Evolutionary conservation across 345 rosid genomes (phyloP).

Genomic region (Boechera retrofracta): DNA sequence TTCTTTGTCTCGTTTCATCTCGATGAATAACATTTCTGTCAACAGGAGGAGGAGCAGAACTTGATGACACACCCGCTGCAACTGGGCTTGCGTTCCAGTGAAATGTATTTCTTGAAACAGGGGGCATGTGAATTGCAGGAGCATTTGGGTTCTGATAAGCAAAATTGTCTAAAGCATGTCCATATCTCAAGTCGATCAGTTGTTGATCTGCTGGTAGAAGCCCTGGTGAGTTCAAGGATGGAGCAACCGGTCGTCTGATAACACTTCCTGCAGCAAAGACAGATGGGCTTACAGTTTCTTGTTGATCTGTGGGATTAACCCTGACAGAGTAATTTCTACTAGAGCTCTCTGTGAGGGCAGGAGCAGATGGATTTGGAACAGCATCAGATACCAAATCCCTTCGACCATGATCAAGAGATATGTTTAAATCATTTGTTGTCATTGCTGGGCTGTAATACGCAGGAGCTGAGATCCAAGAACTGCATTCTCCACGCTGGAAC

Average conservation of each 20-base stretch:
- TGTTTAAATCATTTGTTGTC: conserved; percentile 48
- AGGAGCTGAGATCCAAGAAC: conserved; percentile 54
- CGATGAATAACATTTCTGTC: conserved; percentile 48
- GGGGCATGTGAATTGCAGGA: conserved; percentile 52
- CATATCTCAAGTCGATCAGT: conserved; percentile 52
- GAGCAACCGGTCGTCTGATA: conserved; percentile 50
- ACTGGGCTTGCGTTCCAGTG: conserved; percentile 63
- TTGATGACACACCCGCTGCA: conserved; percentile 48
- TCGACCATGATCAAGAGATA: conserved; percentile 54
- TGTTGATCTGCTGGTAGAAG: conserved; percentile 54
- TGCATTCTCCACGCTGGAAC: conserved; percentile 59
- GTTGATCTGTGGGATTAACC: conserved; percentile 59
- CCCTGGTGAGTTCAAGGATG: conserved; percentile 54
- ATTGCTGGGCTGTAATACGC: conserved; percentile 45
- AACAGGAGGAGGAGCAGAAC: conserved; percentile 48
- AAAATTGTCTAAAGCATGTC: conserved; percentile 46
- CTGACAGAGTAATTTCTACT: conserved; percentile 65
- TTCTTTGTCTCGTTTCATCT: conserved; percentile 58
- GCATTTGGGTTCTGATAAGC: conserved; percentile 51
- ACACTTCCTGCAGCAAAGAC: conserved; percentile 56
- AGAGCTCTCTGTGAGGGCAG: conserved; percentile 52
- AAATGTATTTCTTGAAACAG: conserved; percentile 59
- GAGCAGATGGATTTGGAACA: conserved; percentile 47
- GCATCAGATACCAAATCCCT: conserved; percentile 50
- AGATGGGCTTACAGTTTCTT: conserved; percentile 49